Evolutionary conservation across 2,329 filamentous ascomycete species (phyloP), one percentile per base, ranked within the genome.

Genomic region (Fusarium sororula): DNA sequence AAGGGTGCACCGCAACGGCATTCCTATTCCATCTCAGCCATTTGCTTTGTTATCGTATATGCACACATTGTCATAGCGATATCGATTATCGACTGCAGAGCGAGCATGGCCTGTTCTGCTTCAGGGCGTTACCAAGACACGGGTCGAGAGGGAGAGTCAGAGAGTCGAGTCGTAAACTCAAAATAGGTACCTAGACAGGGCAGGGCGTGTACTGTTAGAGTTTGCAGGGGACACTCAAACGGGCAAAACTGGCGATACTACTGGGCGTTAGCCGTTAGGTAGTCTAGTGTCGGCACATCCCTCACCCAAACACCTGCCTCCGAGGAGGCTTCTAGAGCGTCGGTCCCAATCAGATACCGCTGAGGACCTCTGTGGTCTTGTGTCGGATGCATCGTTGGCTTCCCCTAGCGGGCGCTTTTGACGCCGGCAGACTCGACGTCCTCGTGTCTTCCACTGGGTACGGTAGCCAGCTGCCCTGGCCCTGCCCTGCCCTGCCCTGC

Each of bases 331-430:
- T 61, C 48, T 30, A 48, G 20, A 35, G n/a, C 38, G 41, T 28
- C 44, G n/a, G 45, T 47, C 37, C 58, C 71, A 68, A 59, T 68
- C 72, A 68, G 42, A 61, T 63, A 42, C n/a, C 38, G 32, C 9
- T 53, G 45, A 53, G 51, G 28, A 66, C 67, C 55, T 57, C 15
- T 62, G 26, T 71, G 67, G 62, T 47, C 32, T 24, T 13, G 42
- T 22, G 28, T 30, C 71, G 71, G 71, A 72, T 74, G 71, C 55
- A 59, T 70, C 48, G n/a, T 50, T 18, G 28, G 22, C 50, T 66
- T 61, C 72, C 72, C 72, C 72, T 74, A 75, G 72, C 51, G 72
- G 70, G 56, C 47, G 64, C n/a, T 7, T 45, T 30, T 37, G 22
- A 54, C 50, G 55, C 47, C 54, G 47, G 65, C 22, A 66, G 50